Base-by-base conservation (phyloP, 169 alveolate genomes). In the Theileria orientalis region DNA sequence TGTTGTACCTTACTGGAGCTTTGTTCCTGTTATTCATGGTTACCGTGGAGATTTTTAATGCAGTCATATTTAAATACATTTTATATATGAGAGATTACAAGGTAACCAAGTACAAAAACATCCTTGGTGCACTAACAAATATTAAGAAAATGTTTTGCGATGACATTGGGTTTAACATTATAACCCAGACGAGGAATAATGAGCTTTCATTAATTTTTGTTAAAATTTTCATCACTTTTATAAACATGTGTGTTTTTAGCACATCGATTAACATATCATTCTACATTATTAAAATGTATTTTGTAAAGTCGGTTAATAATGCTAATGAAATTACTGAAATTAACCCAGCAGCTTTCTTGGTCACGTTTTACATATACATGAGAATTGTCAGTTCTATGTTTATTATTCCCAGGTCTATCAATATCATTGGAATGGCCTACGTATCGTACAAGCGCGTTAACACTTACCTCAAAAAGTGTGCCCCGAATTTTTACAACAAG, bases 11-110 rank as follows among this genome's bases (percentile, higher is more conserved):
- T 2, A 49, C 62, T 8, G 74, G 63, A 5, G 23, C 52, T 21
- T 37, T 23, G 40, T n/a, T 47, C 16, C 60, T 77, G 19, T 44
- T 62, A 6, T 7, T 44, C 23, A 77, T 54, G 66, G 47, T 42
- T 0, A 0, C 27, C 8, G 35, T 77, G 8, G 86, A 77, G 57
- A 32, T 69, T 11, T 6, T 29, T 6, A 77, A 77, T 33, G 68
- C 79, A n/a, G n/a, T n/a, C 51, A 44, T 44, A 14, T 42, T 49
- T 30, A 23, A 64, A 30, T 67, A 59, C 3, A 41, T 68, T 21
- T 46, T 60, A 21, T 23, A 61, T n/a, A 57, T 61, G 41, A 77
- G 60, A 61, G 86, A 77, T 33, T 59, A 68, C 46, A 63, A 82
- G 11, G 32, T 49, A 25, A 1, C 83, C 19, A 77, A 77, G 68